These are phyloP conservation scores for Dactylellina parvicollis DNA, from an alignment of 2,329 filamentous ascomycete genomes.

Conservation along the genomic window DNA sequence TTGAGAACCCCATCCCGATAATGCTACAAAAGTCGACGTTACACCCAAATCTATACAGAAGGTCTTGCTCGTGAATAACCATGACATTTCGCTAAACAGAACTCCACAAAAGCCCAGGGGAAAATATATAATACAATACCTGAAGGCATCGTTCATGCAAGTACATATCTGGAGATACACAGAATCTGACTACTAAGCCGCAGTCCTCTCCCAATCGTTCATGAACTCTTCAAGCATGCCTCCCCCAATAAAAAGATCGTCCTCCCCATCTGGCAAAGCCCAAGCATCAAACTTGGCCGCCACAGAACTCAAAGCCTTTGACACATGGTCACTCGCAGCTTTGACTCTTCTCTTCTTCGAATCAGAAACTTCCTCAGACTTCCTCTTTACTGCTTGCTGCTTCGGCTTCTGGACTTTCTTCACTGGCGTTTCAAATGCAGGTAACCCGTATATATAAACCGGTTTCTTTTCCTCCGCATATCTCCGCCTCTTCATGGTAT, in stretches of 20 bases:
- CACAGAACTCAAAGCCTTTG: slow-evolving; percentile 40
- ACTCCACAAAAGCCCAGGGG: slow-evolving; percentile 2
- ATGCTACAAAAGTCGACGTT: too few relatives aligned
- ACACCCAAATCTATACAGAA: neutral
- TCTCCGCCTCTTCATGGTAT: slow-evolving; percentile 26
- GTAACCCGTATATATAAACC: slow-evolving; percentile 43
- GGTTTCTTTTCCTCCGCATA: slow-evolving; percentile 25
- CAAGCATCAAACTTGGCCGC: slow-evolving; percentile 50
- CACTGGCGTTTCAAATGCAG: slow-evolving; percentile 20
- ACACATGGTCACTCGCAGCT: slow-evolving; percentile 19
- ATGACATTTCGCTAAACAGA: slow-evolving; percentile 20
- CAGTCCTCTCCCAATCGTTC: neutral
- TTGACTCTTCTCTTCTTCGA: slow-evolving; percentile 39
- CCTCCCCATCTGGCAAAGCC: slow-evolving; percentile 36
- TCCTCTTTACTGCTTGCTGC: slow-evolving; percentile 28
- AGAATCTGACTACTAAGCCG: too few relatives aligned
- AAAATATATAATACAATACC: neutral
- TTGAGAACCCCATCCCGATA: too few relatives aligned
- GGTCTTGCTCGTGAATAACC: neutral
- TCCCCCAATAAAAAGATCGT: slow-evolving; percentile 17
- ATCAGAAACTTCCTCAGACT: slow-evolving; percentile 34
- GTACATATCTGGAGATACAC: neutral
- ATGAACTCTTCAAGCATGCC: slow-evolving; percentile 15
- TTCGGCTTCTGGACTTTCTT: slow-evolving; percentile 14
- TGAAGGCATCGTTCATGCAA: neutral